These are phyloP conservation scores for Thuidium tamariscinum DNA, from an alignment of 225 moss, liverwort and hornwort species.

Conservation along the genomic window DNA sequence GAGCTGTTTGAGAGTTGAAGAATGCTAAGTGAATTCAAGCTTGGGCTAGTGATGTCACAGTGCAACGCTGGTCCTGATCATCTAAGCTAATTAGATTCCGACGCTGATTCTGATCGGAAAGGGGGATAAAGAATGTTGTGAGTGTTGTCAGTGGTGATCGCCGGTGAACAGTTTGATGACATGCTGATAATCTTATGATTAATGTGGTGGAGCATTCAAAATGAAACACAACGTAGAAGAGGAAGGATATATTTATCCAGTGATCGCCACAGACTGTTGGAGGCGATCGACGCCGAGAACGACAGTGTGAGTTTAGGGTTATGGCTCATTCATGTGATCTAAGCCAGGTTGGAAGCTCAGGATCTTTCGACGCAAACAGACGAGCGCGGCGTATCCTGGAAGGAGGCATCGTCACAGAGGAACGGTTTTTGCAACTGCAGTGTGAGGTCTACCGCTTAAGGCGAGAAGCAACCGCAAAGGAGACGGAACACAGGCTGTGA, in stretches of 20 bases:
- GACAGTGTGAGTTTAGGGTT: background rate
- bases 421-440: conserved; percentile 59
- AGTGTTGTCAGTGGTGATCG: background rate
- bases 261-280: background rate
- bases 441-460: conserved; percentile 55
- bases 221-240: background rate
- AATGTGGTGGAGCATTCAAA: background rate
- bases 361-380: conserved; percentile 8
- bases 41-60: background rate
- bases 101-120: background rate
- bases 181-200: background rate
- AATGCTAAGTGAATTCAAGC: background rate
- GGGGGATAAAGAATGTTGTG: background rate
- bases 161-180: background rate
- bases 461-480: conserved; percentile 34
- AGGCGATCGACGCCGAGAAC: background rate
- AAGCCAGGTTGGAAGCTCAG: conserved; percentile 9
- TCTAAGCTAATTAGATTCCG: background rate
- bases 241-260: background rate
- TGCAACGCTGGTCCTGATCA: background rate
- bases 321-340: conserved; percentile 32
- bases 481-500: conserved; percentile 52
- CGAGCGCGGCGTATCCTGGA: conserved; percentile 30
- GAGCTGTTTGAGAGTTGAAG: background rate
- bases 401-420: conserved; percentile 51